Percentiles rank a stretch among this genome's conserved stretches.
phyloP scores from a whole-genome alignment of 1,284 basidiomycete genomes.

The Phlebopus sp. region DNA sequence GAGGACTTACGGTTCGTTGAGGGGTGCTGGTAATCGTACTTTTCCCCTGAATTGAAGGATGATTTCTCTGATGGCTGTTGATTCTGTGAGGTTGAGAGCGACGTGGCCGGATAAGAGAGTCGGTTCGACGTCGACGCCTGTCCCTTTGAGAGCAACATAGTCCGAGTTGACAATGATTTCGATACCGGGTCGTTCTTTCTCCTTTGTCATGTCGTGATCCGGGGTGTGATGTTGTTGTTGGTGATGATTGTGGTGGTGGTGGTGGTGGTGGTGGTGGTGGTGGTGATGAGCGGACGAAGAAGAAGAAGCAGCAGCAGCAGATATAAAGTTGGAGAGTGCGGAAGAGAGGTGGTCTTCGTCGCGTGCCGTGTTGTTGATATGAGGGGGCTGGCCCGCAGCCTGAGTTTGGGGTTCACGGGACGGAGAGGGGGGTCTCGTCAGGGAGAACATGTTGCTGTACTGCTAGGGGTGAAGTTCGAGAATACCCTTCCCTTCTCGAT shows the following conservation, averaged over 20 bases:
- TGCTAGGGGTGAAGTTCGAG: constrained; percentile 25
- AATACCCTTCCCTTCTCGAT: too few relatives aligned
- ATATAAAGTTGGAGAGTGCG: constrained; percentile 21
- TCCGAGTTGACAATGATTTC: constrained; percentile 77
- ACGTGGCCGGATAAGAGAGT: constrained; percentile 74
- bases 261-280: too few relatives aligned
- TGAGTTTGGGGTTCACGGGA: constrained; percentile 20
- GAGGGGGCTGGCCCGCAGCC: too few relatives aligned
- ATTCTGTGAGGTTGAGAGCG: constrained; percentile 73
- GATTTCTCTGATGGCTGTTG: constrained; percentile 84
- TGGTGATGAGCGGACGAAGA: too few relatives aligned
- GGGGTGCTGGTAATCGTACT: constrained; percentile 63
- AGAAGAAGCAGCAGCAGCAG: constrained; percentile 22
- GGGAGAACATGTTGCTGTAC: constrained; percentile 18
- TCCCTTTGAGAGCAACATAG: constrained; percentile 70
- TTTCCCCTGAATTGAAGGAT: constrained; percentile 83
- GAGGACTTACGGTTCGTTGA: constrained; percentile 56
- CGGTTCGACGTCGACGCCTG: constrained; percentile 81
- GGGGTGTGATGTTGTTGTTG: constrained; percentile 12
- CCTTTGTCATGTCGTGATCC: constrained; percentile 41
- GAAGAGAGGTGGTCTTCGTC: constrained; percentile 25
- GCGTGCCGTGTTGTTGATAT: constrained; percentile 17
- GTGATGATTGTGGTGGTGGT: too few relatives aligned
- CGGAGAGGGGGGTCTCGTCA: constrained; percentile 33
- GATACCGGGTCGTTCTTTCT: constrained; percentile 54